phyloP scores from a whole-genome alignment of 768 basidiomycete species.

The Termitomyces bulborhizus region DNA sequence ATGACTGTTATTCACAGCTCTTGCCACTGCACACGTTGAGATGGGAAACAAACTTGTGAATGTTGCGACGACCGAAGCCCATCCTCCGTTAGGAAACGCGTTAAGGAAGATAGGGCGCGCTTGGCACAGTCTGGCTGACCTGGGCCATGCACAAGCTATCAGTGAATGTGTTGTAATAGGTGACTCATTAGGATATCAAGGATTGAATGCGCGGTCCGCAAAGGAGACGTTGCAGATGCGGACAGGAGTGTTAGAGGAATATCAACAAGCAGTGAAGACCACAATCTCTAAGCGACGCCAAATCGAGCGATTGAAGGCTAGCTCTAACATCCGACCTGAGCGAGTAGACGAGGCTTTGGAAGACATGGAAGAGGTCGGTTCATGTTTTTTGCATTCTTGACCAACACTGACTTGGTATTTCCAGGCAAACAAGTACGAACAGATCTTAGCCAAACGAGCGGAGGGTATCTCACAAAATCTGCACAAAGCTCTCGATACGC shows the following conservation, averaged over 20 bases:
- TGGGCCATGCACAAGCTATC: slow-evolving; percentile 86
- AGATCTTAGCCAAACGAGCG: slow-evolving; percentile 76
- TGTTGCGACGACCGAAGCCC: slow-evolving; percentile 84
- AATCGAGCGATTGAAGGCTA: slow-evolving; percentile 84
- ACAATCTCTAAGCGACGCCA: slow-evolving; percentile 90
- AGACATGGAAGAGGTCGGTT: slow-evolving; percentile 82
- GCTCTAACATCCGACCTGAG: slow-evolving; percentile 78
- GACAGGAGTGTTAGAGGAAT: slow-evolving; percentile 88
- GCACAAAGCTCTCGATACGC: slow-evolving; percentile 77
- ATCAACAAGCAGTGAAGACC: slow-evolving; percentile 87
- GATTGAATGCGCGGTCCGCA: slow-evolving; percentile 93
- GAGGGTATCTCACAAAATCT: slow-evolving; percentile 93
- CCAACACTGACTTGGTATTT: slow-evolving; percentile 8
- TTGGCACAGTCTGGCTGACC: slow-evolving; percentile 83
- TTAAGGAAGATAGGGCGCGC: slow-evolving; percentile 81
- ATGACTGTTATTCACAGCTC: slow-evolving; percentile 37
- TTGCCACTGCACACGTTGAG: slow-evolving; percentile 76
- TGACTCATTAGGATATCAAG: slow-evolving; percentile 95
- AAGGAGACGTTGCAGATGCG: slow-evolving; percentile 92
- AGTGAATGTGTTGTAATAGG: slow-evolving; percentile 94
- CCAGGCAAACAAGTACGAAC: slow-evolving; percentile 89
- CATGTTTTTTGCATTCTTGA: background rate
- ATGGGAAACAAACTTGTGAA: slow-evolving; percentile 92
- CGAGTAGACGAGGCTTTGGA: slow-evolving; percentile 88
- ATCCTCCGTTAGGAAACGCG: slow-evolving; percentile 78